Evolutionary conservation across 192 early-diverging fungal genomes (phyloP).

Genomic region (Coemansia sp.): DNA sequence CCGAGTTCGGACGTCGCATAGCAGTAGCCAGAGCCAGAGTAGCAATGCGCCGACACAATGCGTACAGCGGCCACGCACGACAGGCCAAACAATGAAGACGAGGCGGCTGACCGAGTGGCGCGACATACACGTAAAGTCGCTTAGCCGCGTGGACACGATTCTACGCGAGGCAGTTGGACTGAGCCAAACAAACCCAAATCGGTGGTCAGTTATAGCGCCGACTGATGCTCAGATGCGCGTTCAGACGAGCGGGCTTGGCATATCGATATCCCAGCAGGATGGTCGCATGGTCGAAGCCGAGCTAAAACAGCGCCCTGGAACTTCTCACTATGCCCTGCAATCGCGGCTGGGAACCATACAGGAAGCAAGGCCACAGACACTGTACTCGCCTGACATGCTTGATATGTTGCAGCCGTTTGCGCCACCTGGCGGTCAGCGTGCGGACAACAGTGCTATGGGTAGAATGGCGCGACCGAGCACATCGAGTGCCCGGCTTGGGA

Average conservation of each 20-base stretch:
- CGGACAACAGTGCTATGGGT: background rate
- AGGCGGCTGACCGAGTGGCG: slow-evolving; percentile 38
- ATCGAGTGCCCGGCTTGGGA: slow-evolving; percentile 23
- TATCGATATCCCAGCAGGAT: slow-evolving; percentile 10
- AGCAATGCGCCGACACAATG: slow-evolving; percentile 6
- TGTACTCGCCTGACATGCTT: background rate
- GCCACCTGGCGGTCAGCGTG: background rate
- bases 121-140: slow-evolving; percentile 52
- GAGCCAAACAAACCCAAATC: background rate
- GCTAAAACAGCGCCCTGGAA: slow-evolving; percentile 17
- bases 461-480: slow-evolving; percentile 29
- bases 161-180: slow-evolving; percentile 52
- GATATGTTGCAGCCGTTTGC: slow-evolving; percentile 9
- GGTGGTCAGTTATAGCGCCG: slow-evolving; percentile 21
- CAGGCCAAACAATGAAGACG: slow-evolving; percentile 15
- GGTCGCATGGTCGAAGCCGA: background rate
- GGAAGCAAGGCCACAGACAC: background rate
- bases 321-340: slow-evolving; percentile 10
- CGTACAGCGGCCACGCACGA: slow-evolving; percentile 23
- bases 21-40: background rate
- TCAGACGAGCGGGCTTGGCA: slow-evolving; percentile 32
- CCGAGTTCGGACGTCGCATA: slow-evolving; percentile 5
- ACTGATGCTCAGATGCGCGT: background rate
- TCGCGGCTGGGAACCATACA: background rate
- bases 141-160: slow-evolving; percentile 48